Evolutionary conservation across 805 yeast species (phyloP).

Genomic region (Nakazawaea laoshanensis): DNA sequence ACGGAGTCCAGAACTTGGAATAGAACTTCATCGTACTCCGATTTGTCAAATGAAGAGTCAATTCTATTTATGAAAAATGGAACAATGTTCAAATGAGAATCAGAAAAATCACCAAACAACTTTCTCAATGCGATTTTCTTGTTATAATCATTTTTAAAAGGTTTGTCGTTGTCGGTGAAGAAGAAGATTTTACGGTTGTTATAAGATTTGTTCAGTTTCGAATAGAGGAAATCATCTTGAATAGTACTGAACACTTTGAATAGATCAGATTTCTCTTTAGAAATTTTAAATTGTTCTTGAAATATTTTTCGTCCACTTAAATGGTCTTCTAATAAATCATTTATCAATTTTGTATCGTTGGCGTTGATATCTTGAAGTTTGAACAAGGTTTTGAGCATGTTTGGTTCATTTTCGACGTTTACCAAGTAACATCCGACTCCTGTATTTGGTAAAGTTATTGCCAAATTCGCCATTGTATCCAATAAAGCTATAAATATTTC

Average conservation of each 20-base stretch:
- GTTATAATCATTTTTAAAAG: constrained; percentile 34
- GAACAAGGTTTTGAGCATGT: constrained; percentile 42
- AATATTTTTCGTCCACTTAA: constrained; percentile 14
- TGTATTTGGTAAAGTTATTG: constrained; percentile 57
- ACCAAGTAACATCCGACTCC: constrained; percentile 69
- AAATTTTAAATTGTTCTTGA: constrained; percentile 20
- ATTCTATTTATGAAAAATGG: constrained; percentile 49
- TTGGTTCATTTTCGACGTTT: constrained; percentile 32
- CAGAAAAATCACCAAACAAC: constrained; percentile 51
- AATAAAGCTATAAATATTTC: constrained; percentile 50
- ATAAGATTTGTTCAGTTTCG: constrained; percentile 31
- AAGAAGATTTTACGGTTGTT: constrained; percentile 55
- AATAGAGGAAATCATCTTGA: constrained; percentile 44
- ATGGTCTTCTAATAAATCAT: constrained; percentile 40
- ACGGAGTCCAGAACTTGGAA: constrained; percentile 14
- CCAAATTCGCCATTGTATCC: constrained; percentile 57
- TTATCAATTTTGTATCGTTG: constrained; percentile 46
- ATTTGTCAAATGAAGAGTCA: constrained; percentile 30
- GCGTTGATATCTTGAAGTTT: constrained; percentile 47
- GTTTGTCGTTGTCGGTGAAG: constrained; percentile 70
- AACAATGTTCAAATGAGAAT: constrained; percentile 41
- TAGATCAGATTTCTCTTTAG: constrained; percentile 15
- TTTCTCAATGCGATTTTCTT: constrained; percentile 43
- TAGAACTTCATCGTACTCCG: constrained; percentile 47
- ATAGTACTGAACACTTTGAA: constrained; percentile 39